phyloP scores from a whole-genome alignment of 129 eudicot species.

The Ambrosia artemisiifolia region DNA sequence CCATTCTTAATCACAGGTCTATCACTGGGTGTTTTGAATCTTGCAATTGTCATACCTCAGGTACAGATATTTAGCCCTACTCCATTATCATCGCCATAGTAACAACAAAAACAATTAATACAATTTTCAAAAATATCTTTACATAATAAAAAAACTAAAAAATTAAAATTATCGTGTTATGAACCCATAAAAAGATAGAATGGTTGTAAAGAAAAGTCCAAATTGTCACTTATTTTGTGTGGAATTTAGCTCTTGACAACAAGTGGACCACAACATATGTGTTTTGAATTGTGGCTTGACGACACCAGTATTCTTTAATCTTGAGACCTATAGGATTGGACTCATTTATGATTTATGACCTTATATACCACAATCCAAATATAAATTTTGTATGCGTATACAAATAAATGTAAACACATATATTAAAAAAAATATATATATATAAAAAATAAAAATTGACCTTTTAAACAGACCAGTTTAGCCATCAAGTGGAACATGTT shows the following conservation, averaged over 20 bases:
- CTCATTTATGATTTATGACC: slow-evolving; percentile 25
- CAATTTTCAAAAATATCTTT: neutral
- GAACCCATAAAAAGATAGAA: slow-evolving; percentile 2
- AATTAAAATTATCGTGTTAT: neutral
- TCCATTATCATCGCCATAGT: neutral
- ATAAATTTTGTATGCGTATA: slow-evolving; percentile 6
- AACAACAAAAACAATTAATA: neutral
- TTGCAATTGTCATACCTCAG: slow-evolving; percentile 76
- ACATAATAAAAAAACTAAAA: neutral
- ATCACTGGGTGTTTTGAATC: slow-evolving; percentile 64
- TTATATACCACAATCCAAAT: slow-evolving; percentile 21
- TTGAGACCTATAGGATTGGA: slow-evolving; percentile 22
- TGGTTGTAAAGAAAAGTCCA: slow-evolving; percentile 12
- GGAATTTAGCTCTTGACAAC: slow-evolving; percentile 13
- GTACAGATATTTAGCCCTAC: slow-evolving; percentile 21
- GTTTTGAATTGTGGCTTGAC: slow-evolving; percentile 22
- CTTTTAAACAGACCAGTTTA: slow-evolving; percentile 1
- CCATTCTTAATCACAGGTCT: slow-evolving; percentile 28
- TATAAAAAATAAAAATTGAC: neutral
- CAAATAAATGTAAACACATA: neutral
- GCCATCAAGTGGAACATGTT: slow-evolving; percentile 33
- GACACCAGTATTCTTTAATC: slow-evolving; percentile 21
- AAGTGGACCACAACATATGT: slow-evolving; percentile 25
- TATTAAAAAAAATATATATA: neutral
- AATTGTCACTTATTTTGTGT: slow-evolving; percentile 17